Percentiles rank a stretch among this genome's conserved stretches.
Conservation (phyloP, 1,139 yeast species). For the Insectozyma bohioensis region DNA sequence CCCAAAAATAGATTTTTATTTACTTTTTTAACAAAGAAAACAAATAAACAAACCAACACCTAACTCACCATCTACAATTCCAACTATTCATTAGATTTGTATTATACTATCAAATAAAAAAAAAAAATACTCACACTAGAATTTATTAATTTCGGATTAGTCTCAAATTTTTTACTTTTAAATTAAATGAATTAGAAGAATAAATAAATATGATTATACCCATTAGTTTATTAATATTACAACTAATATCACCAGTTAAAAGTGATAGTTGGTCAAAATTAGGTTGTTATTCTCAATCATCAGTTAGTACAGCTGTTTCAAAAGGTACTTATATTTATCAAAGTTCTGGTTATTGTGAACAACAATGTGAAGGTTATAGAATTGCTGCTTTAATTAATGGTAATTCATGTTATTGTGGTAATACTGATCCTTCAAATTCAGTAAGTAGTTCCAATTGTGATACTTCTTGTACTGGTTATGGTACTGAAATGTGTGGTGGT, state of each 20-base stretch:
- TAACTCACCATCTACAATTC: too few relatives aligned
- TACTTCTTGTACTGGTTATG: slow-evolving; percentile 55
- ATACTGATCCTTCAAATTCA: slow-evolving; percentile 36
- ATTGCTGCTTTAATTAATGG: slow-evolving; percentile 59
- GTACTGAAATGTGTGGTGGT: slow-evolving; percentile 66
- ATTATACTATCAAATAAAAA: too few relatives aligned
- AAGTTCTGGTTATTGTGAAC: slow-evolving; percentile 52
- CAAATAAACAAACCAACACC: too few relatives aligned
- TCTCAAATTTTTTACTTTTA: too few relatives aligned
- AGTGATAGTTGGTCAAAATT: slow-evolving; percentile 19
- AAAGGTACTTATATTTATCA: slow-evolving; percentile 44
- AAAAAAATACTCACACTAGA: too few relatives aligned
- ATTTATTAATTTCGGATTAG: too few relatives aligned
- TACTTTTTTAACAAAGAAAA: too few relatives aligned
- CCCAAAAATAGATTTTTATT: too few relatives aligned
- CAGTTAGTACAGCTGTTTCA: slow-evolving; percentile 23
- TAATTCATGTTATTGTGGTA: slow-evolving; percentile 61
- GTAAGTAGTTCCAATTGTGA: slow-evolving; percentile 44
- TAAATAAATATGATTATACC: background rate
- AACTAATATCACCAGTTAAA: slow-evolving; percentile 9
- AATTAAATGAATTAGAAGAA: background rate
- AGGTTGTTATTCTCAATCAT: slow-evolving; percentile 36
- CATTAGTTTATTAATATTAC: background rate
- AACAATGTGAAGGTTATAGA: slow-evolving; percentile 41
- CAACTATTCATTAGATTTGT: too few relatives aligned